Percentiles rank a stretch among this genome's conserved stretches.
These are phyloP conservation scores for Crithidia sp. DNA, from an alignment of 208 protist genomes.

Conservation along the genomic window DNA sequence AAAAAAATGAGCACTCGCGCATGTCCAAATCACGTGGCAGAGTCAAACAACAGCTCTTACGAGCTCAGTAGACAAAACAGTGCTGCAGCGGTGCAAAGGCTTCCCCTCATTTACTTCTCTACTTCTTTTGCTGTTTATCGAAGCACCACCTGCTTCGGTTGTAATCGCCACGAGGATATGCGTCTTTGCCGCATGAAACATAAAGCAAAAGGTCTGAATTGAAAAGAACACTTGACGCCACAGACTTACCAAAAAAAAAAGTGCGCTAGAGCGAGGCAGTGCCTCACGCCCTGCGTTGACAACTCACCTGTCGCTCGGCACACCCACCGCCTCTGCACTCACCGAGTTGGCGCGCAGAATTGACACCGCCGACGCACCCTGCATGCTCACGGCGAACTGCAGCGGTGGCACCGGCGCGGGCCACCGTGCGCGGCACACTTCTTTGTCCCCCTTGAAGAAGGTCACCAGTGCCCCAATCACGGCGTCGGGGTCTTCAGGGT, in stretches of 20 bases:
- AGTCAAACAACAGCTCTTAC: not conserved
- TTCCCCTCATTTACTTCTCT: no score
- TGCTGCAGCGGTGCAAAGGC: not conserved
- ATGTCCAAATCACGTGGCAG: no score
- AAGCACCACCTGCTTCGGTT: no score
- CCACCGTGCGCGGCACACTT: conserved; percentile 63
- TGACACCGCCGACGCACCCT: conserved; percentile 68
- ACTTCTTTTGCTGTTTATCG: no score
- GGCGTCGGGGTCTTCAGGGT: conserved; percentile 35
- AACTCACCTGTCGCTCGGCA: conserved; percentile 18
- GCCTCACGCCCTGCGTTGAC: not conserved
- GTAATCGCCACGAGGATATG: no score
- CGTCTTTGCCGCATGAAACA: no score
- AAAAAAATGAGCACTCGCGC: no score
- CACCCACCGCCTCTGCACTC: conserved; percentile 18
- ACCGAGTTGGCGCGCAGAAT: conserved; percentile 46
- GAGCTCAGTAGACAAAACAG: not conserved
- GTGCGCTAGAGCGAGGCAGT: not conserved
- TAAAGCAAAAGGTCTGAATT: no score
- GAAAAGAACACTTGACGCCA: no score
- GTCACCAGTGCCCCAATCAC: conserved; percentile 50
- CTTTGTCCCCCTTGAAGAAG: conserved; percentile 43
- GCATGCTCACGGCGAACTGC: conserved; percentile 85
- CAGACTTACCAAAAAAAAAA: not conserved
- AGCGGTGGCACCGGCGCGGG: conserved; percentile 72